Evolutionary conservation across 2,329 filamentous ascomycete species (phyloP).

Genomic region (Beauveria medogensis): DNA sequence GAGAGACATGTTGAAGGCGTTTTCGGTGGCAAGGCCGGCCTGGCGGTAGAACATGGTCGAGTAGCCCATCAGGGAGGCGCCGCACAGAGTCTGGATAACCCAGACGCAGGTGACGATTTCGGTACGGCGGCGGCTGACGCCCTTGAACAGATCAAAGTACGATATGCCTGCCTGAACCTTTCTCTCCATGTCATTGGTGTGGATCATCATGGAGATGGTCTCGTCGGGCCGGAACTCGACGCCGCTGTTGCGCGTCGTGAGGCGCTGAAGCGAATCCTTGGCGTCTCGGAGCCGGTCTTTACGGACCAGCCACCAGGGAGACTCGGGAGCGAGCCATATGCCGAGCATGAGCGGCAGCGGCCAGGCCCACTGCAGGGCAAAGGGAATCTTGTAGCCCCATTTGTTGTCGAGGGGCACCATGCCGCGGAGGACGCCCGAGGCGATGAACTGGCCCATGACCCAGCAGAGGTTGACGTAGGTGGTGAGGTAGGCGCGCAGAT

Average conservation of each 20-base stretch:
- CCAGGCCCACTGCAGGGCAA: conserved; percentile 36
- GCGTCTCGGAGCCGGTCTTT: conserved; percentile 27
- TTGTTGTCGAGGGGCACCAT: conserved; percentile 26
- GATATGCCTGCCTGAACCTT: conserved; percentile 29
- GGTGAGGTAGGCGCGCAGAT: conserved; percentile 40
- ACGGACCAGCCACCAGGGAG: conserved; percentile 36
- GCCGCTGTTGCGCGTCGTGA: conserved; percentile 30
- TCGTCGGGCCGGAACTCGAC: conserved; percentile 31
- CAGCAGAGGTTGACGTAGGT: conserved; percentile 27
- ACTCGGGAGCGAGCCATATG: conserved; percentile 32
- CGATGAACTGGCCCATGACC: conserved; percentile 31
- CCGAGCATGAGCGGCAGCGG: conserved; percentile 29
- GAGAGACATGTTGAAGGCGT: conserved; percentile 30
- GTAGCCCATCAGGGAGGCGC: conserved; percentile 44
- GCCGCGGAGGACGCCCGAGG: conserved; percentile 29
- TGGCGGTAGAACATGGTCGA: conserved; percentile 45
- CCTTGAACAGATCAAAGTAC: conserved; percentile 41
- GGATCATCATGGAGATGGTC: conserved; percentile 41
- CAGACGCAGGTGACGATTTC: conserved; percentile 38
- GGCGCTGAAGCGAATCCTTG: conserved; percentile 28
- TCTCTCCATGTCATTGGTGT: conserved; percentile 42
- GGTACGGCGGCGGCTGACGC: conserved; percentile 36
- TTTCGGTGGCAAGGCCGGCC: conserved; percentile 30
- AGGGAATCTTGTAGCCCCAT: conserved; percentile 36
- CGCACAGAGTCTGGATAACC: conserved; percentile 33